A percentile compares a stretch with the other conserved stretches of the same genome.
Evolutionary conservation across 1,284 basidiomycete species (phyloP).

Genomic region (Ganoderma leucocontextum): DNA sequence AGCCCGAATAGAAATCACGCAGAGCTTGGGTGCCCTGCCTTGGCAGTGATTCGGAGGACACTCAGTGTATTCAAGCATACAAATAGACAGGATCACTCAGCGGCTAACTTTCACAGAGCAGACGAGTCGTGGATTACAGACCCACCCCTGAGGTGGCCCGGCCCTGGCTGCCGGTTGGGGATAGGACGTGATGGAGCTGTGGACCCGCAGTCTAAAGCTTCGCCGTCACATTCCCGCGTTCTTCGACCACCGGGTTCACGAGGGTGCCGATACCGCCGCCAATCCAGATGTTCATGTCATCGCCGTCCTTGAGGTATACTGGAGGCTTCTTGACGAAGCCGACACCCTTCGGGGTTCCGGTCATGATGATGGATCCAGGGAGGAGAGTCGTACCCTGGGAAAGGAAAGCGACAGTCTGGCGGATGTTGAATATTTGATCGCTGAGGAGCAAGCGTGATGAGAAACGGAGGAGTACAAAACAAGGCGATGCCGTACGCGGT

Average conservation of each 20-base stretch:
- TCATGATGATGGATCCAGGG: slow-evolving; percentile 84
- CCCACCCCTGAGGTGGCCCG: background rate
- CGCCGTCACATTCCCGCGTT: slow-evolving; percentile 49
- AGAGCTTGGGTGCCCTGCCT: background rate
- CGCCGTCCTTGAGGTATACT: slow-evolving; percentile 78
- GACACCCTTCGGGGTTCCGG: slow-evolving; percentile 81
- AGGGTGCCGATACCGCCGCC: slow-evolving; percentile 76
- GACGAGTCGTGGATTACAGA: background rate
- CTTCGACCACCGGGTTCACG: slow-evolving; percentile 78
- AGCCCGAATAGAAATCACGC: background rate
- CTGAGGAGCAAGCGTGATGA: slow-evolving; percentile 45
- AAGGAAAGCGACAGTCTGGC: slow-evolving; percentile 78
- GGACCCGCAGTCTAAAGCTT: slow-evolving; percentile 46
- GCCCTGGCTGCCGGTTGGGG: background rate
- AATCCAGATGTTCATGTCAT: slow-evolving; percentile 73
- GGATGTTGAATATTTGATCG: slow-evolving; percentile 77
- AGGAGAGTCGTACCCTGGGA: slow-evolving; percentile 89
- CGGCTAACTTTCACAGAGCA: slow-evolving; percentile 6
- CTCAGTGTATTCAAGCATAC: slow-evolving; percentile 11
- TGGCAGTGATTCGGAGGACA: background rate
- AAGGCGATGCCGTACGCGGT: slow-evolving; percentile 62
- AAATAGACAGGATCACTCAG: slow-evolving; percentile 18
- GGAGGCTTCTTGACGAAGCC: slow-evolving; percentile 80
- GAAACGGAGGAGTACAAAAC: slow-evolving; percentile 28
- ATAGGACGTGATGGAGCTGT: background rate